Evolutionary conservation across 2,329 filamentous ascomycete species (phyloP), one percentile per base, ranked within the genome.

Genomic region (Fusarium sp.): DNA sequence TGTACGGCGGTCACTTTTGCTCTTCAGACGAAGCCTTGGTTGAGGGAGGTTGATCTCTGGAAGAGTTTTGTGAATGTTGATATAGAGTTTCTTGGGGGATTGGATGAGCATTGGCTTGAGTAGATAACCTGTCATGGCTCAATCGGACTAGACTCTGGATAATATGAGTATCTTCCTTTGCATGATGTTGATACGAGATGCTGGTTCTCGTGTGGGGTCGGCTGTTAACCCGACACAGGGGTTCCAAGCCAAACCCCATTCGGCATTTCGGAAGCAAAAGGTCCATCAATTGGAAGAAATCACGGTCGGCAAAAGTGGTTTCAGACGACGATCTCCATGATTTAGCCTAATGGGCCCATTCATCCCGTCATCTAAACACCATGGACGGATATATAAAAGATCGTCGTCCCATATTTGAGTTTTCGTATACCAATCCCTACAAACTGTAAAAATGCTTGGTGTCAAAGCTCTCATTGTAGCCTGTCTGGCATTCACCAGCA

Each of bases 41-140:
- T 76, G 14, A 66, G 71, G 3, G 75, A 78, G 12, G 47, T 77
- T 51, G 74, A 78, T 16, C 11, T 76, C 10, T 76, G 70, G 69
- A 76, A 77, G 73, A 77, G 75, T 32, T 78, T 77, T 27, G 56
- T 77, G 1, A 75, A 78, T 44, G 74, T 77, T 10, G 71, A 71
- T 9, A 24, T 75, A 32, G 69, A 59, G 2, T 63, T 77, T 40
- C 9, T 78, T 7, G 37, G 61, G 12, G 49, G 51, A 0, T 51
- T 77, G 30, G 73, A 76, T 22, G 16, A 55, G 2, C 64, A 53
- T 16, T 78, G 72, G 69, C 12, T 75, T n/a, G 71, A 77, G 1
- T 61, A 61, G 37, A 10, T 22, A 27, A 4, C 10, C 27, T 27
- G 27, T 3, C 3, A 27, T 37, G 11, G 34, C 34, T 37, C n/a